Conservation (phyloP, 257 asterid species). For the Coffea eugenioides region DNA sequence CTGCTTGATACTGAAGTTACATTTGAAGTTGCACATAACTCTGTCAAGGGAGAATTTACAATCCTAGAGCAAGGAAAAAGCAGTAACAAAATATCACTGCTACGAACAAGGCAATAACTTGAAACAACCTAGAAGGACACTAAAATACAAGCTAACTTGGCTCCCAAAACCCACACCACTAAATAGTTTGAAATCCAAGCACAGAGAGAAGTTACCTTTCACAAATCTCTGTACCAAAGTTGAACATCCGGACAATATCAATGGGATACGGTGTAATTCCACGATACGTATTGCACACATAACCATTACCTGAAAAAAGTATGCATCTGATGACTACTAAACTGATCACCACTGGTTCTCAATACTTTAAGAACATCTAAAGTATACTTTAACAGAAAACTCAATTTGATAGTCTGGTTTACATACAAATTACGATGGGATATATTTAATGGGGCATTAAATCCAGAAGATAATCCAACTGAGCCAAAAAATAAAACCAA, state of each 20-base stretch:
- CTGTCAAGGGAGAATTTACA: conserved; percentile 58
- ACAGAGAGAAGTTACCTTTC: conserved; percentile 49
- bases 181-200: neutral
- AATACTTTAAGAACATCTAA: neutral
- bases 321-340: neutral
- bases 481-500: neutral
- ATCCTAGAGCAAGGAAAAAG: conserved; percentile 48
- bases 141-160: neutral
- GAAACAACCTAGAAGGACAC: neutral
- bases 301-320: conserved; percentile 67
- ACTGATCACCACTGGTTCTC: neutral
- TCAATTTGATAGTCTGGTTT: neutral
- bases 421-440: neutral
- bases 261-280: conserved; percentile 57
- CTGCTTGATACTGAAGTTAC: conserved; percentile 35
- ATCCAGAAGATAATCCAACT: neutral
- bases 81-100: neutral
- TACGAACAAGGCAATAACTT: neutral
- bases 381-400: neutral
- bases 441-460: neutral
- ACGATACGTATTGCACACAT: conserved; percentile 71
- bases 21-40: conserved; percentile 39
- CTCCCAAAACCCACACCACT: neutral
- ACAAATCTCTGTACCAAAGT: conserved; percentile 69
- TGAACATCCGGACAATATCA: conserved; percentile 82